Evolutionary conservation across 306 rosid species (phyloP), one percentile per base, ranked within the genome.

Genomic region (Adenanthera pavonina): DNA sequence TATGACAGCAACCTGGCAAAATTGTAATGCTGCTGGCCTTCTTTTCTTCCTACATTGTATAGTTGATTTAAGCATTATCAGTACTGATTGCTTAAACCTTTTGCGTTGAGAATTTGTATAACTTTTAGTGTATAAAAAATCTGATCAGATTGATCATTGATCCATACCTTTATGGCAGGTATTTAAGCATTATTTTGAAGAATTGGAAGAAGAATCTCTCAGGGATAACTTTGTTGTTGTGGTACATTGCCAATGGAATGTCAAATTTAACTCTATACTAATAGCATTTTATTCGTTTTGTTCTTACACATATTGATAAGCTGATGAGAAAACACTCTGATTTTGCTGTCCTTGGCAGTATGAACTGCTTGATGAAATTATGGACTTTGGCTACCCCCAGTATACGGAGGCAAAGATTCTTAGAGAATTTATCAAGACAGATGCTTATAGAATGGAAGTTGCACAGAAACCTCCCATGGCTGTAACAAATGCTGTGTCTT

Each of bases 381-480:
- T 96, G 99, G 99, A 96, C 89, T 96, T 96, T 71, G 99, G 99
- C 34, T 96, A 93, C 82, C 99, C 99, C 52, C 99, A 96, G 85
- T 96, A 83, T 79, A 96, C 99, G 0, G 99, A 96, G 78, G 99
- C 99, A 3, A 93, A 85, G 90, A 96, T 96, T 88, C 94, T 96
- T 46, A 93, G 97, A 44, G 99, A 96, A 79, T 96, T 95, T 86
- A 96, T 96, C 84, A 96, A 96, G 92, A 96, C 99, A 0, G 99
- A 96, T 87, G 99, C 99, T 71, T 96, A 96, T 80, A 93, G 97
- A 86, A 92, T 96, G 99, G 99, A 96, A 81, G 97, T 92, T 75
- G 89, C 89, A 0, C 99, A 96, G 89, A 92, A 98, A 83, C 99
- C 99, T 77, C 99, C 99, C 60, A 96, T 96, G 99, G 99, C 99